Base-by-base conservation (phyloP, 805 yeast genomes). In the Yamadazyma sp. region DNA sequence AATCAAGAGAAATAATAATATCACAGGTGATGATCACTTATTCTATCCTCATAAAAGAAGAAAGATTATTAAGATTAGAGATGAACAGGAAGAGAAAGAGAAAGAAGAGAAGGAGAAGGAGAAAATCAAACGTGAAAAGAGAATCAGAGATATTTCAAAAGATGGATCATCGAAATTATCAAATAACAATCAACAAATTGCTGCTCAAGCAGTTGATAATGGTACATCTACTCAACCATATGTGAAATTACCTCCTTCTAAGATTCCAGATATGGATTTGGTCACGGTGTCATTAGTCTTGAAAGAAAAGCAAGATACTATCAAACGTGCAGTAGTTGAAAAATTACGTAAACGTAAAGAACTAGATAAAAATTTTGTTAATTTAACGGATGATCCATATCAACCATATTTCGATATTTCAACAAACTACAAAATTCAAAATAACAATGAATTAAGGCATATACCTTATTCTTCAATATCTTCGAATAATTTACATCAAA, bases 261-360 rank as follows among this genome's bases (percentile, higher is more conserved):
- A 87, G 59, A 85, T 91, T 44, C 97, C 98, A 11, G 97, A 91
- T 58, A 73, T 89, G 73, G 95, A 87, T 30, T 68, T 91, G 41
- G 81, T 84, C 16, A 86, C 95, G 5, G 89, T 88, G 8, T 85
- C 84, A 36, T 73, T 78, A 30, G 79, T 87, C 15, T 62, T 85
- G 32, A 69, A 76, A 31, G 89, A 81, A 43, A 86, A 87, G 59
- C 82, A 86, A 42, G 80, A 73, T 37, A 82, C 86, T 5, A 81
- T 89, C 42, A 80, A 80, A 43, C 75, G 80, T 37, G 94, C 86
- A n/a, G 96, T 93, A 31, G 76, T 80, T 43, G 95, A 86, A 47
- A 85, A 86, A 55, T 70, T 91, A 58, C 77, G 76, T 33, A 82
- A 83, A 43, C 68, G 94, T 27, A 76, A 78, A 37, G 77, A 45